Percentiles rank a stretch among this genome's conserved stretches.
phyloP scores from a whole-genome alignment of 1,139 yeast genomes.

The Geotrichum macrosporum region DNA sequence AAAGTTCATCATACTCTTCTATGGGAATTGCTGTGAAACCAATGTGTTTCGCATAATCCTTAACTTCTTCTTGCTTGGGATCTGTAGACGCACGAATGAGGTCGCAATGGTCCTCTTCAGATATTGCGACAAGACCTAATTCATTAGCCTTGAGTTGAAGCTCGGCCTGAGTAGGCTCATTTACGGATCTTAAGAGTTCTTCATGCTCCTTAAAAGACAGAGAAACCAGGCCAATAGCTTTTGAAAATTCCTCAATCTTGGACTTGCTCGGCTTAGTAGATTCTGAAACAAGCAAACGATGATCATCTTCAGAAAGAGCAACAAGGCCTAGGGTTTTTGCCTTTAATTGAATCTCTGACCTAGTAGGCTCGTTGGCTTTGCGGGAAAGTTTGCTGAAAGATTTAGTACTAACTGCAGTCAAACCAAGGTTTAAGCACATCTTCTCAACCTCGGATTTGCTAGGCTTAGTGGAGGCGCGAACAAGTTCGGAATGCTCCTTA shows the following conservation, averaged over 20 bases:
- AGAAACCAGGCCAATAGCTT: conserved; percentile 27
- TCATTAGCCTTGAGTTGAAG: conserved; percentile 23
- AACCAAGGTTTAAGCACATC: conserved; percentile 32
- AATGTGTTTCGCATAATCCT: conserved; percentile 22
- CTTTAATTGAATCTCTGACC: conserved; percentile 16
- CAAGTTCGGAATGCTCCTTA: conserved; percentile 20
- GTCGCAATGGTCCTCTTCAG: conserved; percentile 23
- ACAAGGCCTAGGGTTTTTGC: conserved; percentile 27
- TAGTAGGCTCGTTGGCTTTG: conserved; percentile 15
- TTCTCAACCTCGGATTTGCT: conserved; percentile 27
- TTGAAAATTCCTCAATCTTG: conserved; percentile 13
- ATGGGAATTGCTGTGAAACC: conserved; percentile 27
- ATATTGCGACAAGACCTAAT: conserved; percentile 27
- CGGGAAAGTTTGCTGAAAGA: conserved; percentile 21
- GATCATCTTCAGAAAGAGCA: conserved; percentile 11
- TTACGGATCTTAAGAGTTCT: conserved; percentile 7
- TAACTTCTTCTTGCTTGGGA: conserved; percentile 13
- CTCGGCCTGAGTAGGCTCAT: conserved; percentile 24
- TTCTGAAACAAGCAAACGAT: conserved; percentile 6
- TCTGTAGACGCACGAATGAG: conserved; percentile 7
- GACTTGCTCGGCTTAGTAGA: conserved; percentile 17
- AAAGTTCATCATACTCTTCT: conserved; percentile 30
- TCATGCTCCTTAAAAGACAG: conserved; percentile 4
- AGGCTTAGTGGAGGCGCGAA: conserved; percentile 18
- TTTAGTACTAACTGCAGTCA: conserved; percentile 30